A percentile compares a stretch with the other conserved stretches of the same genome.
Conservation (phyloP, 192 early-diverging fungal species). For the Coemansia sp. region DNA sequence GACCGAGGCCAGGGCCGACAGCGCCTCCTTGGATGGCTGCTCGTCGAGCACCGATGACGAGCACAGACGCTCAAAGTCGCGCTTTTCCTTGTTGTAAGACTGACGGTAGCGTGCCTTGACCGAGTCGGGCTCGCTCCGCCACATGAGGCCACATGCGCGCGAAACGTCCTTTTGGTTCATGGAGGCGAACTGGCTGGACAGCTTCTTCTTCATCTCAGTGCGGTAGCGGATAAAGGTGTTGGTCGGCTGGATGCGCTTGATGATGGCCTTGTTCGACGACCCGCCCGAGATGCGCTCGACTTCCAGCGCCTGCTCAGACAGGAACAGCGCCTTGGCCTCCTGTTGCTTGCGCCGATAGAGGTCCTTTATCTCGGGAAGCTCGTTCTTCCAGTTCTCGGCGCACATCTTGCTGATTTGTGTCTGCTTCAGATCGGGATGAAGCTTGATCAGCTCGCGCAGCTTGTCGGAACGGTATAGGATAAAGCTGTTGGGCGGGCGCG, state of each 20-base stretch:
- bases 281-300: conserved; percentile 49
- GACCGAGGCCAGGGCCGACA: conserved; percentile 40
- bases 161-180: conserved; percentile 57
- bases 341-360: conserved; percentile 49
- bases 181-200: conserved; percentile 47
- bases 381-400: conserved; percentile 55
- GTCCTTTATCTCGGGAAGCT: conserved; percentile 50
- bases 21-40: conserved; percentile 42
- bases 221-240: conserved; percentile 60
- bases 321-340: conserved; percentile 48
- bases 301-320: conserved; percentile 49
- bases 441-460: conserved; percentile 47
- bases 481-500: conserved; percentile 55
- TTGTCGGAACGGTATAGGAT: conserved; percentile 55
- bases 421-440: conserved; percentile 52
- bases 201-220: conserved; percentile 54
- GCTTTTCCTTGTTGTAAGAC: conserved; percentile 55
- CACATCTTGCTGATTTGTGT: conserved; percentile 56
- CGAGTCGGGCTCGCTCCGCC: conserved; percentile 52
- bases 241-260: conserved; percentile 55
- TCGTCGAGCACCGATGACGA: conserved; percentile 43
- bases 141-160: conserved; percentile 55
- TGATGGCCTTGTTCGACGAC: conserved; percentile 39
- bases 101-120: conserved; percentile 57
- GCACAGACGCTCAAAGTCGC: conserved; percentile 54